Evolutionary conservation across 1,284 basidiomycete species (phyloP).

Genomic region (Marasmius oreades): DNA sequence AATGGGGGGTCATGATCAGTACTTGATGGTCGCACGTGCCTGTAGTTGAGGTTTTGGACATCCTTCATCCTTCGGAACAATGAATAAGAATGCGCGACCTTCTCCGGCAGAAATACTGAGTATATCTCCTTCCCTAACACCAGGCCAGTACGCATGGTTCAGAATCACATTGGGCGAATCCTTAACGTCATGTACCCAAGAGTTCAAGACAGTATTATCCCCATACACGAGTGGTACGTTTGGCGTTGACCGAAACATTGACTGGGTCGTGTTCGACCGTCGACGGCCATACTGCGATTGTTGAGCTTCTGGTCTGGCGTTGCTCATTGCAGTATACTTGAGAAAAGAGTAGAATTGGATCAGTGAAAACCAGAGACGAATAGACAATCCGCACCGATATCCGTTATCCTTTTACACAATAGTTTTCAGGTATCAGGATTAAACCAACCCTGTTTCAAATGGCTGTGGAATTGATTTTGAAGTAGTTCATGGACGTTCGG

Average conservation of each 20-base stretch:
- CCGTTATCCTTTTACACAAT: too few relatives aligned
- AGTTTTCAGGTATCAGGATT: too few relatives aligned
- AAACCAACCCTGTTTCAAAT: too few relatives aligned
- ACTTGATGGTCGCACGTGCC: slow-evolving; percentile 32
- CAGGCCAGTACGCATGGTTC: slow-evolving; percentile 72
- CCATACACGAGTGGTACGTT: slow-evolving; percentile 50
- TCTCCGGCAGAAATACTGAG: slow-evolving; percentile 49
- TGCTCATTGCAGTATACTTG: slow-evolving; percentile 42
- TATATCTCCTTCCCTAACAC: slow-evolving; percentile 70
- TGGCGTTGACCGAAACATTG: slow-evolving; percentile 41
- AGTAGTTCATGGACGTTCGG: too few relatives aligned
- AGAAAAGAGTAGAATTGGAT: too few relatives aligned
- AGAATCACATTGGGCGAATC: slow-evolving; percentile 57
- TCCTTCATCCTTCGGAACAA: slow-evolving; percentile 60
- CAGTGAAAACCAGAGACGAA: too few relatives aligned
- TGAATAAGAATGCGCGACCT: slow-evolving; percentile 59
- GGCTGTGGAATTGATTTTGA: too few relatives aligned
- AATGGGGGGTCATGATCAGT: neutral
- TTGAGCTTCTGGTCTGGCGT: slow-evolving; percentile 60
- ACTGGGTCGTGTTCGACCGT: slow-evolving; percentile 70
- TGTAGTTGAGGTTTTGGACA: slow-evolving; percentile 60
- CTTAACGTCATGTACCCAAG: slow-evolving; percentile 73
- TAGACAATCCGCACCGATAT: too few relatives aligned
- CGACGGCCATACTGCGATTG: slow-evolving; percentile 52
- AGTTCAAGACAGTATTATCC: slow-evolving; percentile 56